A percentile compares a stretch with the other conserved stretches of the same genome.
Evolutionary conservation across 208 protist species (phyloP).

Genomic region (Blechomonas ayalai): DNA sequence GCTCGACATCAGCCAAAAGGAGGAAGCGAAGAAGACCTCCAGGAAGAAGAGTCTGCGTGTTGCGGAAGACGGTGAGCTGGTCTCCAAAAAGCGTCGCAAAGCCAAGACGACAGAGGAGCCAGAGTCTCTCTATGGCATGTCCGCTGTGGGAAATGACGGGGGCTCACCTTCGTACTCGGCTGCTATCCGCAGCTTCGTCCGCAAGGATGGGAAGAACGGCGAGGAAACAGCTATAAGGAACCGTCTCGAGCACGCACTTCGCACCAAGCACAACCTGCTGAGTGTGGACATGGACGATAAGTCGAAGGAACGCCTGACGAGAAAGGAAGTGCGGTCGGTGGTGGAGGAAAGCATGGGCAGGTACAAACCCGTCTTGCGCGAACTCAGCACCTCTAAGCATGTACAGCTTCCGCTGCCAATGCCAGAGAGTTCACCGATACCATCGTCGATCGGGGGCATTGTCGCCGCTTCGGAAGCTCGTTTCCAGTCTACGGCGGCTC

Average conservation of each 20-base stretch:
- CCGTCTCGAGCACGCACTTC: constrained; percentile 44
- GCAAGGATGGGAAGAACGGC: constrained; percentile 8
- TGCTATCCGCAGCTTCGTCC: constrained; percentile 39
- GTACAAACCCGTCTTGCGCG: constrained; percentile 65
- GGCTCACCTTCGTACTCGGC: constrained; percentile 22
- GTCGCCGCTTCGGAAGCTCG: constrained; percentile 26
- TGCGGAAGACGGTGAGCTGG: constrained; percentile 18
- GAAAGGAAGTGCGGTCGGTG: constrained; percentile 55
- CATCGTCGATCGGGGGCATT: constrained; percentile 66
- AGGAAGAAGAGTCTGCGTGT: constrained; percentile 28
- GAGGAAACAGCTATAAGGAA: constrained; percentile 17
- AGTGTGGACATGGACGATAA: constrained; percentile 68
- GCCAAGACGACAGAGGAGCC: constrained; percentile 34
- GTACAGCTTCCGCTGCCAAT: constrained; percentile 71
- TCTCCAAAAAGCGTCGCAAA: constrained; percentile 32
- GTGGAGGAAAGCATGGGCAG: constrained; percentile 63
- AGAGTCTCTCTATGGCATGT: constrained; percentile 59
- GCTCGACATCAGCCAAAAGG: constrained; percentile 50
- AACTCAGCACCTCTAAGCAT: constrained; percentile 60
- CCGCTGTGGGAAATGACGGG: constrained; percentile 15
- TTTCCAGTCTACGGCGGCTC: too few species aligned
- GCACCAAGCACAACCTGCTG: constrained; percentile 65
- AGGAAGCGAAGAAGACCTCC: constrained; percentile 3
- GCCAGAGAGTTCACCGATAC: constrained; percentile 64
- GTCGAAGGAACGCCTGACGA: constrained; percentile 43